Evolutionary conservation across 768 basidiomycete species (phyloP), one percentile per base, ranked within the genome.

Genomic region (Rhodotorula diobovata): DNA sequence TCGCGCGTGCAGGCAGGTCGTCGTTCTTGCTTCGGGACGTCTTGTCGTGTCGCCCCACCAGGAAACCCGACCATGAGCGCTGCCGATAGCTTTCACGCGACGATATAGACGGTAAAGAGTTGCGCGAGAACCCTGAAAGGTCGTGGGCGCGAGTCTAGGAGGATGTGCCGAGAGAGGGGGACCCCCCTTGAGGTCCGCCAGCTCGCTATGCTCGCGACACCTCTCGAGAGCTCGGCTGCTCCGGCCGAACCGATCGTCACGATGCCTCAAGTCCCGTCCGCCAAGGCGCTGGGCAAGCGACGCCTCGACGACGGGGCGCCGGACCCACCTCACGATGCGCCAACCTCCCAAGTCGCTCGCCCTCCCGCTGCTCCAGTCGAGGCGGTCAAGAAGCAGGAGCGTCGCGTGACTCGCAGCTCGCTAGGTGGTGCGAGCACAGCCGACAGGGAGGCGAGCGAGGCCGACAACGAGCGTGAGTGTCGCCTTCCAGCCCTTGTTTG

Each of bases 231-330:
- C 48, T 3, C 25, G 3, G 6, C n/a, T 4, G 11, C n/a, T 1
- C 30, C 54, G 54, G 30, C 54, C 8, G 20, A 35, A 2, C 21
- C 34, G 54, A 14, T 34, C 12, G 11, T 10, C 28, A 20, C 54
- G 10, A 12, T 20, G 7, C 9, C 54, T 5, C 34, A 32, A 4
- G 54, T 12, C 6, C 70, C 66, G 0, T 71, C 70, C 7, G 35
- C n/a, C 23, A 68, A 50, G 2, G 71, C 67, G 4, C 67, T 72
- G 41, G 71, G 71, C 25, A 71, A 71, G 58, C 61, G 66, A 23
- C 56, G 25, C 35, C 21, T 23, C 37, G 51, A 28, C 41, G 63
- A 30, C 10, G 5, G 15, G 16, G 10, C 12, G n/a, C 12, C 2
- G 28, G 16, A 10, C 41, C 41, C 45, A 15, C 46, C 23, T 23